These are phyloP conservation scores for Eucalyptus curtisii DNA, from an alignment of 345 rosid genomes.

Conservation along the genomic window DNA sequence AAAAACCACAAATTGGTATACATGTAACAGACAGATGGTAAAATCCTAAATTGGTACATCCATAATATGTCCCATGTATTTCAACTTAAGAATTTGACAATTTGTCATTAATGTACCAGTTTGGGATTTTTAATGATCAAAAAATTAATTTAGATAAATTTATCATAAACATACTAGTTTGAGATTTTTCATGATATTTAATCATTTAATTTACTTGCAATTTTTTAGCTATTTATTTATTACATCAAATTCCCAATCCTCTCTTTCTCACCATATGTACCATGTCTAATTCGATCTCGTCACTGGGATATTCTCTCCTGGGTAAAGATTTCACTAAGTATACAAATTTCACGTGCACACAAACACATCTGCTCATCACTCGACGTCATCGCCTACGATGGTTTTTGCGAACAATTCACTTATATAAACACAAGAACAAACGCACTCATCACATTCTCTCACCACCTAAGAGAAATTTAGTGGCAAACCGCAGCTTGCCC, in stretches of 20 bases:
- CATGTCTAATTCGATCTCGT: neutral
- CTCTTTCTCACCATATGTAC: neutral
- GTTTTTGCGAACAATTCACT: neutral
- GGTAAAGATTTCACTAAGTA: neutral
- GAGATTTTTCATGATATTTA: too few relatives aligned
- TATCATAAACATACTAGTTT: too few relatives aligned
- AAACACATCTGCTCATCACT: neutral
- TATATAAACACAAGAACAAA: neutral
- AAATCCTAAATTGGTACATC: too few relatives aligned
- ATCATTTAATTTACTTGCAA: neutral
- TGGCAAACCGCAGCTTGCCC: neutral
- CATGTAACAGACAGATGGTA: too few relatives aligned
- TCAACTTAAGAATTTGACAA: too few relatives aligned
- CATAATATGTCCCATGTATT: too few relatives aligned
- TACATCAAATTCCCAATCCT: neutral
- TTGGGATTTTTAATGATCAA: too few relatives aligned
- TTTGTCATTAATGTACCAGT: too few relatives aligned
- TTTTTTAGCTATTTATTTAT: neutral
- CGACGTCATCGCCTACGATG: neutral
- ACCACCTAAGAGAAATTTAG: neutral
- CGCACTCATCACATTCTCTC: neutral
- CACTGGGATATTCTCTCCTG: neutral
- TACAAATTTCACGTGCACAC: neutral
- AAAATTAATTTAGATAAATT: too few relatives aligned
- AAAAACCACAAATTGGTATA: too few relatives aligned